Conservation (phyloP, 805 yeast genomes). For the Ogataea ganodermae region DNA sequence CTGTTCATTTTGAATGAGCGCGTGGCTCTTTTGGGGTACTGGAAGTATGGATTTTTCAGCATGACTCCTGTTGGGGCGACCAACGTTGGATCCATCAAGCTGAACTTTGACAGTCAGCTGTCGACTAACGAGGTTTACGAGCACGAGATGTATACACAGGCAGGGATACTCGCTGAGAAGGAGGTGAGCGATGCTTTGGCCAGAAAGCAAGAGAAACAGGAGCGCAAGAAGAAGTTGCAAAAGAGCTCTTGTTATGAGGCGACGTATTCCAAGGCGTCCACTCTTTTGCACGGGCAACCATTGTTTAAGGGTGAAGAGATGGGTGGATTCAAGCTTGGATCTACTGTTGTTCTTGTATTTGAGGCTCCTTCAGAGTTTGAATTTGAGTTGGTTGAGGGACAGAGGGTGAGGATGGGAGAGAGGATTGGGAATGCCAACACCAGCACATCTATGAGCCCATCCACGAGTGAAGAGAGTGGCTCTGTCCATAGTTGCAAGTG, state of each 20-base stretch:
- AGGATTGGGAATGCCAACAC: slow-evolving; percentile 50
- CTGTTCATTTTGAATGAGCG: slow-evolving; percentile 91
- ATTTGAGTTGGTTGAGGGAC: slow-evolving; percentile 70
- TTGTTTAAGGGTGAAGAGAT: slow-evolving; percentile 88
- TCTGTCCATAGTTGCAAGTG: too few species aligned
- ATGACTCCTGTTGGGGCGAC: slow-evolving; percentile 99
- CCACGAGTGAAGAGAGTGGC: too few species aligned
- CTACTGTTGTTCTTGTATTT: slow-evolving; percentile 94
- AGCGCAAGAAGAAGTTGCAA: slow-evolving; percentile 43
- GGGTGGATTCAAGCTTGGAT: slow-evolving; percentile 96
- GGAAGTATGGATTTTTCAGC: slow-evolving; percentile 96
- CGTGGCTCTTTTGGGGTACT: slow-evolving; percentile 90
- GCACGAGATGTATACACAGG: slow-evolving; percentile 38
- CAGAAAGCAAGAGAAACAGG: slow-evolving; percentile 7
- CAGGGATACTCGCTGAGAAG: not conserved
- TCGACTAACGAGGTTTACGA: slow-evolving; percentile 77
- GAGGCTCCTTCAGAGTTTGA: slow-evolving; percentile 87
- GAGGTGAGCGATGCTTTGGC: slow-evolving; percentile 8
- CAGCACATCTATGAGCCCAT: too few species aligned
- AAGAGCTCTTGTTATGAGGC: slow-evolving; percentile 93
- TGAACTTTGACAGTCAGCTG: slow-evolving; percentile 89
- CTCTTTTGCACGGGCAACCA: slow-evolving; percentile 81
- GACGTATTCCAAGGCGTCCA: slow-evolving; percentile 78
- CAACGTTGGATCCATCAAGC: slow-evolving; percentile 91
- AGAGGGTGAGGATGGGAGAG: slow-evolving; percentile 84